Evolutionary conservation across 2,329 filamentous ascomycete species (phyloP), one percentile per base, ranked within the genome.

Genomic region (Alternaria solani): DNA sequence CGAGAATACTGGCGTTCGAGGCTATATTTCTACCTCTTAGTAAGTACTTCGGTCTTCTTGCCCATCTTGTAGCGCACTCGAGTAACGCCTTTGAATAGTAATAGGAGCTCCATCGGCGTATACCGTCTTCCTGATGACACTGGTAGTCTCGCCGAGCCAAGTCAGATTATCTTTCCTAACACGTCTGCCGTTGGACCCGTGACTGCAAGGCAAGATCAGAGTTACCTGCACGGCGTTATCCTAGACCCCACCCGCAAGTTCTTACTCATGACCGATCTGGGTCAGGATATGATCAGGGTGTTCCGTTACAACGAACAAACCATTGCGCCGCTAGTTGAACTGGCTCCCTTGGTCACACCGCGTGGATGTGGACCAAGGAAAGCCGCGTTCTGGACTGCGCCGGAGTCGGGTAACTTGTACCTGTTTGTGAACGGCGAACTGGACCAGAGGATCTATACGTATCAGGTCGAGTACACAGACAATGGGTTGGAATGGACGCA

Each of bases 291-390:
- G 7, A 75, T 91, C 48, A 86, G 85, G 59, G 76, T 86, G 80
- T 91, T 86, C 71, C 69, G 77, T 43, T 81, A 88, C 67, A 75
- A 86, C 59, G 67, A 68, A 1, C 65, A 71, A 2, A 65, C 70
- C 3, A 76, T 74, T 2, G 81, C 83, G 41, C 74, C 78, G 9
- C 80, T 82, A 23, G 75, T 86, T 9, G 69, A 70, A 16, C 72
- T 81, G 64, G 81, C 79, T 23, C 80, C 84, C 3, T 76, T 85
- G 30, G 63, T 75, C 25, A 75, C 83, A 57, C 62, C 80, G 32
- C 68, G 82, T 4, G 88, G 88, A 12, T 84, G 83, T 36, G 89
- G 89, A 0, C 89, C 89, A 1, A 81, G 89, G 23, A 89, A 91
- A 67, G 83, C 82, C 5, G 80, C 81, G 8, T 92, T 91, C 77